phyloP scores from a whole-genome alignment of 768 basidiomycete species.

The Tulasnella sp. region DNA sequence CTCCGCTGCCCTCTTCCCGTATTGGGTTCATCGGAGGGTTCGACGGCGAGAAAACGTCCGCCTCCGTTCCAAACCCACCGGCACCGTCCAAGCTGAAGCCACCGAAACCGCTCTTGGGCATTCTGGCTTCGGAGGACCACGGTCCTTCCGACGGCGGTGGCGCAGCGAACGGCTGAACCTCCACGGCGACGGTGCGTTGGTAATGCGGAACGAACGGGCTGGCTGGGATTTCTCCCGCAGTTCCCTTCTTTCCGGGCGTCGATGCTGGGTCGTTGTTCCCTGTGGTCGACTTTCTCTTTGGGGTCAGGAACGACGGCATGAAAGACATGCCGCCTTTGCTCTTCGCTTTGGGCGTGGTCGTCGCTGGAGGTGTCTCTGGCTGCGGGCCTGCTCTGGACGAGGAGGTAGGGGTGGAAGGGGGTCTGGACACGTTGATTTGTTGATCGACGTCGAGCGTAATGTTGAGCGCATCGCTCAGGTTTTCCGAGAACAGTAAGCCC shows the following conservation, averaged over 20 bases:
- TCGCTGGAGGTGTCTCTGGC: constrained; percentile 20
- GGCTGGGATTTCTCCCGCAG: constrained; percentile 31
- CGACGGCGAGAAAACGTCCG: constrained; percentile 11
- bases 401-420: constrained; percentile 29
- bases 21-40: constrained; percentile 17
- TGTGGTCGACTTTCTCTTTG: neutral
- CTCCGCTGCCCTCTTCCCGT: constrained; percentile 18
- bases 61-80: constrained; percentile 17
- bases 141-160: constrained; percentile 45
- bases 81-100: constrained; percentile 20
- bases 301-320: constrained; percentile 2
- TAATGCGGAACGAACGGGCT: constrained; percentile 84
- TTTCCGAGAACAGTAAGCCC: constrained; percentile 84
- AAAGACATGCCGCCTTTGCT: constrained; percentile 3
- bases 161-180: constrained; percentile 58
- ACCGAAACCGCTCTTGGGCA: neutral
- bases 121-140: constrained; percentile 42
- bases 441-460: constrained; percentile 45
- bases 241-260: constrained; percentile 25
- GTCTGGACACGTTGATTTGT: constrained; percentile 30
- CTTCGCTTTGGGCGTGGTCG: constrained; percentile 18
- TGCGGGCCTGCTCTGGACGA: constrained; percentile 25
- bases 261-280: neutral
- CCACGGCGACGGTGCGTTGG: constrained; percentile 57
- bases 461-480: constrained; percentile 78